A percentile compares a stretch with the other conserved stretches of the same genome.
phyloP scores from a whole-genome alignment of 2,329 filamentous ascomycete species.

The Fusarium nurragi region DNA sequence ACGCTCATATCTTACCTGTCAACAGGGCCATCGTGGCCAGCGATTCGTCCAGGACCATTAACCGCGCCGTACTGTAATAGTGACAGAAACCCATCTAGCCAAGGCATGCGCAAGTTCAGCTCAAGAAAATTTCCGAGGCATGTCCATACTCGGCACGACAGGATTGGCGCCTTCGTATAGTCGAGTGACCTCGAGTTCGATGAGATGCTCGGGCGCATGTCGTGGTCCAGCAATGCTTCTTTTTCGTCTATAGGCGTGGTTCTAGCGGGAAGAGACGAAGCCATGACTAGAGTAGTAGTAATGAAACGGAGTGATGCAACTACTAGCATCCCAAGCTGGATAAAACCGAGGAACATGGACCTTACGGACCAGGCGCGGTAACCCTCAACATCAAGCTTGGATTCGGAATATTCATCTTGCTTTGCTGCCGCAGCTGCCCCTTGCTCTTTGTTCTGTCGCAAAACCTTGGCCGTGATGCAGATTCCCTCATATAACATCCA shows the following conservation, averaged over 20 bases:
- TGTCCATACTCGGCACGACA: slow-evolving; percentile 81
- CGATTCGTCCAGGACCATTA: slow-evolving; percentile 78
- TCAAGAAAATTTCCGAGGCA: slow-evolving; percentile 78
- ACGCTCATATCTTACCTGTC: slow-evolving; percentile 79
- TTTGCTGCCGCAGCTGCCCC: slow-evolving; percentile 26
- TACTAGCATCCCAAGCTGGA: slow-evolving; percentile 64
- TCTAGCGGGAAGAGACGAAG: slow-evolving; percentile 72
- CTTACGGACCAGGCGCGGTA: slow-evolving; percentile 53
- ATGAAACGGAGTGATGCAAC: slow-evolving; percentile 74
- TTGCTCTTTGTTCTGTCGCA: slow-evolving; percentile 46
- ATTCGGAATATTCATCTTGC: slow-evolving; percentile 10
- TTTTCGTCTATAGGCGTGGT: slow-evolving; percentile 42
- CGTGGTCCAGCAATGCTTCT: slow-evolving; percentile 26
- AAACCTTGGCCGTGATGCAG: slow-evolving; percentile 70
- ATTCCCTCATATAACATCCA: slow-evolving; percentile 90
- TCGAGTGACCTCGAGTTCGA: slow-evolving; percentile 25
- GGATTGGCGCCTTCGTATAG: slow-evolving; percentile 67
- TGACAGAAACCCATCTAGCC: slow-evolving; percentile 80
- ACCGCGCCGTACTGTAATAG: slow-evolving; percentile 79
- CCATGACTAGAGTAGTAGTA: slow-evolving; percentile 70
- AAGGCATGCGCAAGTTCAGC: slow-evolving; percentile 86
- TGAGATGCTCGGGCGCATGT: slow-evolving; percentile 37
- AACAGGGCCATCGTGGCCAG: slow-evolving; percentile 77
- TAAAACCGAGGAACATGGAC: slow-evolving; percentile 62
- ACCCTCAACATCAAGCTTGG: slow-evolving; percentile 25